phyloP scores from a whole-genome alignment of 257 asterid genomes.

The Lavandula angustifolia region DNA sequence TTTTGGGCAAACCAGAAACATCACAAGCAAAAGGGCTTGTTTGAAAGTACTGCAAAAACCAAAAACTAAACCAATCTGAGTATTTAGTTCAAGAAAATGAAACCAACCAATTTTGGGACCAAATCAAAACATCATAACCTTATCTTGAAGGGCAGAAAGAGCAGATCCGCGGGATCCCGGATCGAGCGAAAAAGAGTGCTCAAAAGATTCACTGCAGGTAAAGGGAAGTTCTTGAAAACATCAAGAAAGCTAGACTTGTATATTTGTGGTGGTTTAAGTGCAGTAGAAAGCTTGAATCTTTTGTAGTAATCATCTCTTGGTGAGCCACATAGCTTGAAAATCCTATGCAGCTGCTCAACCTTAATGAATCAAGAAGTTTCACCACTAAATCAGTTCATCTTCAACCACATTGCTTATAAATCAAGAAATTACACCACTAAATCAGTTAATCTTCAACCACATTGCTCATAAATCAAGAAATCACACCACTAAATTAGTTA shows the following conservation, averaged over 20 bases:
- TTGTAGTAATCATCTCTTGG: constrained; percentile 69
- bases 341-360: constrained; percentile 85
- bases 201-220: constrained; percentile 57
- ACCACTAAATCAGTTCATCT: neutral
- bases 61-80: neutral
- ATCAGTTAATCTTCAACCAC: too few species aligned
- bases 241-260: constrained; percentile 58
- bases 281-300: constrained; percentile 51
- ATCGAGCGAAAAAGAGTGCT: constrained; percentile 60
- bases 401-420: neutral
- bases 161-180: constrained; percentile 66
- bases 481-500: too few species aligned
- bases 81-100: too few species aligned
- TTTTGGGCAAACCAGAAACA: constrained; percentile 59
- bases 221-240: constrained; percentile 59
- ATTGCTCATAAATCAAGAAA: too few species aligned
- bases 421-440: too few species aligned
- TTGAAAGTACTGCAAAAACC: constrained; percentile 51
- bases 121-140: constrained; percentile 37
- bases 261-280: constrained; percentile 70
- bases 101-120: too few species aligned
- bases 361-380: constrained; percentile 24
- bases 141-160: constrained; percentile 56
- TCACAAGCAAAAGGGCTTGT: constrained; percentile 67
- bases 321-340: constrained; percentile 82